These are phyloP conservation scores for Calonectria honghensis DNA, from an alignment of 2,329 filamentous ascomycete species.

Conservation along the genomic window DNA sequence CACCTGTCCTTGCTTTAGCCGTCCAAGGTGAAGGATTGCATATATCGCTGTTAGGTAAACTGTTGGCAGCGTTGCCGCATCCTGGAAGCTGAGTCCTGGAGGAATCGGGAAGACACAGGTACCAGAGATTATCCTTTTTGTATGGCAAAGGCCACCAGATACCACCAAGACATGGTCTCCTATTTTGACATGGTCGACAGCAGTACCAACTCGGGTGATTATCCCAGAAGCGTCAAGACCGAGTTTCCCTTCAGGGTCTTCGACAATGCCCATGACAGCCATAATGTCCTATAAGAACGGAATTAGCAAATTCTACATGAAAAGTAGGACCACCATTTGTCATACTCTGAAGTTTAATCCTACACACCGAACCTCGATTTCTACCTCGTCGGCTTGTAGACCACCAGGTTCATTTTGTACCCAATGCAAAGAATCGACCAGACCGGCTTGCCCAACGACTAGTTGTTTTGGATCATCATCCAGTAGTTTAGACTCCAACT, in stretches of 20 bases:
- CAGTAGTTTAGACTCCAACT: not conserved
- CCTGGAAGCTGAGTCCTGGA: not conserved
- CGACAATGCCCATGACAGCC: not conserved
- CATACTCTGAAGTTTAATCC: slow-evolving; percentile 55
- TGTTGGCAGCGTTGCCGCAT: not conserved
- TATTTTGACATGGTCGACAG: not conserved
- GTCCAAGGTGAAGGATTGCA: not conserved
- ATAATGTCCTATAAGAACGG: slow-evolving; percentile 4
- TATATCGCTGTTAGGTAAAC: slow-evolving; percentile 7
- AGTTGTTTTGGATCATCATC: slow-evolving; percentile 7
- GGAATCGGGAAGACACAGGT: not conserved
- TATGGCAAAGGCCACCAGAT: too few species aligned
- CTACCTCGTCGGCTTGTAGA: not conserved
- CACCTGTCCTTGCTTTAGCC: slow-evolving; percentile 2
- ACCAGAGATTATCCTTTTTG: not conserved
- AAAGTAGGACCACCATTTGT: too few species aligned
- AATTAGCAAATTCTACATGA: too few species aligned
- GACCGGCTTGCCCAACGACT: not conserved
- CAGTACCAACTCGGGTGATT: not conserved
- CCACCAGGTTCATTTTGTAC: too few species aligned
- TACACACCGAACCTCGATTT: not conserved
- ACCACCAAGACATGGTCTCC: not conserved
- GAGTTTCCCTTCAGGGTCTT: not conserved
- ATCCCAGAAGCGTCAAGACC: not conserved
- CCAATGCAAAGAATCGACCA: not conserved